Evolutionary conservation across 2,329 filamentous ascomycete genomes (phyloP), one percentile per base, ranked within the genome.

Genomic region (Penicillium oxalicum): DNA sequence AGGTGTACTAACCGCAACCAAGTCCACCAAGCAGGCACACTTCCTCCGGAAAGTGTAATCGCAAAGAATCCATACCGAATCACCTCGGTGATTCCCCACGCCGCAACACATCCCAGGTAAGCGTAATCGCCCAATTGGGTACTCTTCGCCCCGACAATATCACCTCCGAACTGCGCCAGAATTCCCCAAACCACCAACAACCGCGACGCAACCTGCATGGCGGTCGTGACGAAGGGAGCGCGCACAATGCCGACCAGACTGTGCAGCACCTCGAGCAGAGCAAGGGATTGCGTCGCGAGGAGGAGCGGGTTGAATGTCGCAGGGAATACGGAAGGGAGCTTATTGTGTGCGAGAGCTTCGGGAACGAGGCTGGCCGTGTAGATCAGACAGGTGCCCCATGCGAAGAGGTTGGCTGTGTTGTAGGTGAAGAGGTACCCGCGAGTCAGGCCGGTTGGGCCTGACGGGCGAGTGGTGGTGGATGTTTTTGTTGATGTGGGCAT

Each of bases 1-100:
- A 29, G 12, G 26, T n/a, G 13, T 38, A 55, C 44, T 50, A 51
- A 64, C 55, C 64, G 55, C 50, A 65, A 74, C 87, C 89, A 95
- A 34, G 82, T 82, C 65, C 95, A 78, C 51, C 77, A 74, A 0
- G 62, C 66, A 0, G 90, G 88, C 28, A 86, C 80, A 51, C 71
- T 80, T 77, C 54, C 60, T 32, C 59, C 75, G 63, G 46, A 68
- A 59, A 54, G 79, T 59, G 82, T 83, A 61, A 90, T 77, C 33
- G 87, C 86, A 67, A 97, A 97, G 77, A 88, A 98, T 41, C 82
- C 80, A 78, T 98, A 98, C 47, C 93, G 85, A 61, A 96, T 86
- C 45, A 95, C 87, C 74, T 98, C 93, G 52, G 93, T 96, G 50
- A 88, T 70, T 55, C 83, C 86, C 91, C 93, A 97, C 29, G 93